Evolutionary conservation across 1,284 basidiomycete species (phyloP), one percentile per base, ranked within the genome.

Genomic region (Wallemia hederae): DNA sequence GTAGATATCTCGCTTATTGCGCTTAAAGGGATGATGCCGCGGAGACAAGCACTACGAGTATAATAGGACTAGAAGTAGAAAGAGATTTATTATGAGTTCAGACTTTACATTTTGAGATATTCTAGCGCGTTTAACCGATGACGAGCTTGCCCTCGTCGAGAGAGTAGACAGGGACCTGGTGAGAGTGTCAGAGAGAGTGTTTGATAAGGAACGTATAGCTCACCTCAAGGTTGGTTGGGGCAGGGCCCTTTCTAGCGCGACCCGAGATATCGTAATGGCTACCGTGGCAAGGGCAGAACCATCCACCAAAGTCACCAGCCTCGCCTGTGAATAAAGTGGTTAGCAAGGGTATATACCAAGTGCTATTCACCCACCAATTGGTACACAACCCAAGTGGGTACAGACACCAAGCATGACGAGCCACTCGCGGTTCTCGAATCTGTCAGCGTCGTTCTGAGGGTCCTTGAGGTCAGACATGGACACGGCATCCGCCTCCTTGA

Each of bases 371-470:
- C 66, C 65, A 61, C 74, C 76, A 66, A 99, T 97, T 65, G 94
- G 94, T 60, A 99, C 94, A 77, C 94, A 99, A 72, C 94, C 92
- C 65, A 98, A 75, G 75, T 99, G 94, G 55, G 94, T 98, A 81
- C 92, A 96, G 63, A 96, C 89, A 70, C 90, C 90, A 60, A 94
- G 74, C 90, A 94, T 94, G 72, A 94, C 82, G 66, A 94, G 76
- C 94, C 92, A 98, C 73, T 98, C 92, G 55, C 92, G 91, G 73
- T 85, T 84, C 80, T 97, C 86, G 63, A 81, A 79, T 65, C 94
- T 80, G 61, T 78, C 78, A 68, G 87, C 83, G 70, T 99, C 94
- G 62, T 78, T 75, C 76, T 98, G 78, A 60, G 94, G 94, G 72
- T 99, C 94, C 66, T 94, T 80, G 65, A 99, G 77, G 59, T 75